Percentiles rank a stretch among this genome's conserved stretches.
These are phyloP conservation scores for Quercus berberidifolia DNA, from an alignment of 306 rosid genomes.

Conservation along the genomic window DNA sequence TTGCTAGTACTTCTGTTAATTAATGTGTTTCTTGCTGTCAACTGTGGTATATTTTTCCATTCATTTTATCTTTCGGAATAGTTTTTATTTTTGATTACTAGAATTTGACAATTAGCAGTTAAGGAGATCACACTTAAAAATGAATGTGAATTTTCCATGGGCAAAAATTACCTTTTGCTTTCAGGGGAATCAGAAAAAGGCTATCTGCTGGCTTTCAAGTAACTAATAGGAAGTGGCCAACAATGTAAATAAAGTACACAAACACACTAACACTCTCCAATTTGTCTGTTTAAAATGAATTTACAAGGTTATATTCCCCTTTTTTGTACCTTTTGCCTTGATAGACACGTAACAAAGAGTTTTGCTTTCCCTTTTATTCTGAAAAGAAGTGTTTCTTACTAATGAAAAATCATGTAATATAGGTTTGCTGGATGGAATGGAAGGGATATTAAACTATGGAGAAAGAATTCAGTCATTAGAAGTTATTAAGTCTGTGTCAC, in stretches of 20 bases:
- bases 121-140: no score
- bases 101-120: background rate
- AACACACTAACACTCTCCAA: background rate
- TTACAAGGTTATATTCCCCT: background rate
- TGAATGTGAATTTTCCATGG: background rate
- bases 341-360: background rate
- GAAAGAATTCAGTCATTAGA: constrained; percentile 25
- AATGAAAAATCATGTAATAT: constrained; percentile 21
- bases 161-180: background rate
- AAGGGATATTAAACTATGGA: constrained; percentile 32
- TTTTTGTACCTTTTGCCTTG: constrained; percentile 8
- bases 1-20: background rate
- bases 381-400: constrained; percentile 4
- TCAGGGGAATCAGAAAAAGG: background rate
- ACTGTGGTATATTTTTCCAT: background rate
- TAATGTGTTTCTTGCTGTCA: background rate
- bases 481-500: constrained; percentile 17
- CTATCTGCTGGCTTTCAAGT: background rate
- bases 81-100: background rate
- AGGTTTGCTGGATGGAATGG: constrained; percentile 44
- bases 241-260: background rate
- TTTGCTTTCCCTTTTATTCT: constrained; percentile 9
- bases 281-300: background rate
- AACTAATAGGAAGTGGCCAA: background rate
- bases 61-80: background rate